Base-by-base conservation (phyloP, 2,329 filamentous ascomycete species). In the Zalaria sp. region DNA sequence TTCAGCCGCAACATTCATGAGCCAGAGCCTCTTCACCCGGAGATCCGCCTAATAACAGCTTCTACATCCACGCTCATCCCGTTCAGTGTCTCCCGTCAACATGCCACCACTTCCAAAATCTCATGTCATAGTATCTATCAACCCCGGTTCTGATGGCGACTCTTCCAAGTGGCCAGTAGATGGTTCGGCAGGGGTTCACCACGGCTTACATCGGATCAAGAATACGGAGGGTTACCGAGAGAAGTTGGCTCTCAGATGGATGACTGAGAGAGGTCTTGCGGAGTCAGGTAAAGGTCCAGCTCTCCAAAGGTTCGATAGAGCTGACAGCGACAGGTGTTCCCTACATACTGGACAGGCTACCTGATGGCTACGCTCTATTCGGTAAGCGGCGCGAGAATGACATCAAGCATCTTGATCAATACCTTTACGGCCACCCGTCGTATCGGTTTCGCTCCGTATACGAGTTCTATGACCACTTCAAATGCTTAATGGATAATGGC, bases 401-500 rank as follows among this genome's bases (percentile, higher is more conserved):
- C 10, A 42, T 40, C 3, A 49, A 46, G 18, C 54, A 72, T 53
- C 50, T 66, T 5, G 75, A 78, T 52, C 65, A 67, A 39, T 76
- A 71, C 42, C 57, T 79, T 0, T 78, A 64, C 42, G 76, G 76
- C 0, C 73, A 79, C 52, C 73, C 72, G 0, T 55, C 57, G 5
- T 58, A 59, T 38, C 58, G 55, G 10, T 79, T 72, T 43, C 66
- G 74, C 37, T 79, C 75, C 0, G 64, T 68, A 0, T 64, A 64
- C 18, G 58, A 67, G 3, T 77, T 77, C 48, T 73, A 66, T 38
- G 67, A 68, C 0, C 76, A 80, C 45, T 78, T 79, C 52, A 57
- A 65, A 39, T 64, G 68, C 52, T 52, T 79, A 25, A 75, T 77
- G 67, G 62, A 66, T 9, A 62, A 49, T 2, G 62, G 61, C 0